Conservation (phyloP, 2,329 filamentous ascomycete species). For the Colletotrichum musae region DNA sequence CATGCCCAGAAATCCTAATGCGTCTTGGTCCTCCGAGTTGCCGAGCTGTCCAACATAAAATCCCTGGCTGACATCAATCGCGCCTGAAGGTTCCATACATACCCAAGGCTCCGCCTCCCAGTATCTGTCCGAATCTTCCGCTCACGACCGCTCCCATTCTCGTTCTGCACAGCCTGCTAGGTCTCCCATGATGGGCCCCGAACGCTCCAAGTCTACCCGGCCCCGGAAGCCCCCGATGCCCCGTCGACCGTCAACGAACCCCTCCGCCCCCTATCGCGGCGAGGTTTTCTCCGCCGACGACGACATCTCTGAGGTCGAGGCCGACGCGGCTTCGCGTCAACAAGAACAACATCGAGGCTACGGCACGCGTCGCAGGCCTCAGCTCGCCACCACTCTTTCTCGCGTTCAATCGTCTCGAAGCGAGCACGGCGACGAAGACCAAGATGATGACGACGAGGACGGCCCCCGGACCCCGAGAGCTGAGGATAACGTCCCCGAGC, state of each 20-base stretch:
- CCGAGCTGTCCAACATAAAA: conserved; percentile 35
- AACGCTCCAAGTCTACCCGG: conserved; percentile 65
- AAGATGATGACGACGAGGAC: conserved; percentile 43
- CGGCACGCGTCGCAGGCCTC: conserved; percentile 52
- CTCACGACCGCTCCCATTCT: conserved; percentile 57
- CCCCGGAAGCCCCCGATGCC: conserved; percentile 81
- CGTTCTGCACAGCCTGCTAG: conserved; percentile 53
- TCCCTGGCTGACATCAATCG: conserved; percentile 33
- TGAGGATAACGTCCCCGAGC: conserved; percentile 42
- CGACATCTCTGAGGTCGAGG: conserved; percentile 83
- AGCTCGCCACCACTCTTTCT: conserved; percentile 53
- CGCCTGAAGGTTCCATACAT: conserved; percentile 38
- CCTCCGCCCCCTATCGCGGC: conserved; percentile 81
- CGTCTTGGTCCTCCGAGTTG: conserved; percentile 36
- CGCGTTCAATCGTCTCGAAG: conserved; percentile 59
- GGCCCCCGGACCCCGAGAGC: conserved; percentile 31
- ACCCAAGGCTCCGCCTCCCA: conserved; percentile 42
- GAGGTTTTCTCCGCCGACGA: conserved; percentile 94
- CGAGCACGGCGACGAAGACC: conserved; percentile 44
- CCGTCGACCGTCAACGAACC: conserved; percentile 81
- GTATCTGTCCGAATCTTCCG: conserved; percentile 52
- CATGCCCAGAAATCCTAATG: conserved; percentile 37
- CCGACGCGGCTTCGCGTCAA: conserved; percentile 68
- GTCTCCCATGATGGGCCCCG: conserved; percentile 62
- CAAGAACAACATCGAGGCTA: conserved; percentile 49